A percentile compares a stretch with the other conserved stretches of the same genome.
These are phyloP conservation scores for Bombardia bombarda DNA, from an alignment of 495 filamentous ascomycete genomes.

Conservation along the genomic window DNA sequence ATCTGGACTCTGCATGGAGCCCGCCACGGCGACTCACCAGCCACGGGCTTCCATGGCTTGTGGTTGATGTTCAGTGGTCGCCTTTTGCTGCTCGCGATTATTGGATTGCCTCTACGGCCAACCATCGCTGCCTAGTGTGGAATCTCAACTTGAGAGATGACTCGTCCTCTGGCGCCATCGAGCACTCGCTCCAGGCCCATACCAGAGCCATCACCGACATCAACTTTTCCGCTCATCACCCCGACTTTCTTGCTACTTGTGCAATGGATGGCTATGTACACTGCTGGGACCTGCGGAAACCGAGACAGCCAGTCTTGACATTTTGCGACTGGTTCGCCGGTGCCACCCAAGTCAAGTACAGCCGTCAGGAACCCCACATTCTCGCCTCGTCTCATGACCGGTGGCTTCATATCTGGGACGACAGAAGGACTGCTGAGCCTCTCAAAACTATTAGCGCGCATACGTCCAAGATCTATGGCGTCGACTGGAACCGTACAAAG, in stretches of 20 bases:
- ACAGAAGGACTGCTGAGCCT: constrained; percentile 69
- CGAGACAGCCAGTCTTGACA: constrained; percentile 64
- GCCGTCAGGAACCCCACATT: constrained; percentile 74
- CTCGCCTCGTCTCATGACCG: constrained; percentile 86
- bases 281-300: constrained; percentile 81
- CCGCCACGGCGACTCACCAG: constrained; percentile 74
- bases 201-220: constrained; percentile 90
- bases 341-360: constrained; percentile 95
- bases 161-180: constrained; percentile 63
- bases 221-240: constrained; percentile 91
- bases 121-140: constrained; percentile 93
- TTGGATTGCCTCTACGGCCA: constrained; percentile 90
- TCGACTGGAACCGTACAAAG: constrained; percentile 85
- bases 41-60: constrained; percentile 86
- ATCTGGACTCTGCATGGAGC: constrained; percentile 85
- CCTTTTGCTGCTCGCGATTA: constrained; percentile 83
- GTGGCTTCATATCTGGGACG: constrained; percentile 85
- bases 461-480: constrained; percentile 90
- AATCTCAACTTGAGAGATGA: constrained; percentile 71
- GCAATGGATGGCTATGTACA: constrained; percentile 89
- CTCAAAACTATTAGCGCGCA: constrained; percentile 77
- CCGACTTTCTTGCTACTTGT: constrained; percentile 83
- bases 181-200: constrained; percentile 86
- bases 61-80: constrained; percentile 98
- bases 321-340: constrained; percentile 95